Evolutionary conservation across 805 yeast genomes (phyloP), one percentile per base, ranked within the genome.

Genomic region (Candida insectalens): DNA sequence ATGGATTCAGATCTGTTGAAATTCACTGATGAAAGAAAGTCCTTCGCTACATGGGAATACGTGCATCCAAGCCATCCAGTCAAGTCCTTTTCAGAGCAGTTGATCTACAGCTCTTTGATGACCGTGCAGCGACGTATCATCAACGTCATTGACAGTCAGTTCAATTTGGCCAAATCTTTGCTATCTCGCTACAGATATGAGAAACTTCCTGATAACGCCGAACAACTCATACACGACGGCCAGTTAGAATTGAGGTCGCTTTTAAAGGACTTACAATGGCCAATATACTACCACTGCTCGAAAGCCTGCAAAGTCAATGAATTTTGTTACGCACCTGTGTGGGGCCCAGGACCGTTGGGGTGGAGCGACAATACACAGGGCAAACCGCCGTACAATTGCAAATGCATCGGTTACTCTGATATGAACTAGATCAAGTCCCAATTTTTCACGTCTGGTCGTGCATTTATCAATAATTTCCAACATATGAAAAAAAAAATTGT

Each of bases 331-430:
- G 63, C 71, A 12, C 80, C 80, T 2, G 66, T 77, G 0, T 73
- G 80, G 80, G 81, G 67, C 1, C 80, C 79, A 3, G 55, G 67
- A 1, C 77, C 77, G 4, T 29, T 71, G 17, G 68, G 70, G 1
- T 63, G 70, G 66, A 58, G 59, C 1, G 44, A 39, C 15, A 42
- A 41, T 9, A 12, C n/a, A n/a, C n/a, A n/a, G n/a, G n/a, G n/a
- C n/a, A n/a, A n/a, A n/a, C n/a, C n/a, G n/a, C n/a, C n/a, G n/a
- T n/a, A n/a, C n/a, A n/a, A n/a, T n/a, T n/a, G n/a, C n/a, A n/a
- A n/a, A n/a, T n/a, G n/a, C n/a, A n/a, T n/a, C n/a, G n/a, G n/a
- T n/a, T n/a, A n/a, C n/a, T n/a, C n/a, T n/a, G n/a, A n/a, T n/a
- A n/a, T n/a, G n/a, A n/a, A n/a, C n/a, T n/a, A n/a, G n/a, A n/a